Percentiles rank a stretch among this genome's conserved stretches.
Conservation (phyloP, 2,329 filamentous ascomycete genomes). For the Alternaria viburni region DNA sequence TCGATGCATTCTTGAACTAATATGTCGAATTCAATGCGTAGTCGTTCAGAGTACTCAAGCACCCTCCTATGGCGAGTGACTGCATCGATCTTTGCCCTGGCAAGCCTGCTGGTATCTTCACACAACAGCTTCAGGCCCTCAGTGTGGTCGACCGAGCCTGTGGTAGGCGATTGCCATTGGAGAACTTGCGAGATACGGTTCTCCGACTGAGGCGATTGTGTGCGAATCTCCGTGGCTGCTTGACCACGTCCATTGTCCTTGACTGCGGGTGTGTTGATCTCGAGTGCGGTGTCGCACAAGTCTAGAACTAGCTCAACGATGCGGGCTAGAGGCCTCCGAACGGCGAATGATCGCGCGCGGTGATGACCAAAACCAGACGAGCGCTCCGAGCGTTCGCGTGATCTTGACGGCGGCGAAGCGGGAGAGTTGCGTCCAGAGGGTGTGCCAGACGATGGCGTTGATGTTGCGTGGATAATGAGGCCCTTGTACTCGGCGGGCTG, state of each 20-base stretch:
- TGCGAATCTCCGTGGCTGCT: conserved; percentile 77
- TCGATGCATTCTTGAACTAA: conserved; percentile 96
- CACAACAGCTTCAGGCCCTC: conserved; percentile 88
- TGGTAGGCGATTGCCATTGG: conserved; percentile 95
- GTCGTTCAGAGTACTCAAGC: conserved; percentile 93
- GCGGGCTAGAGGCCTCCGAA: conserved; percentile 84
- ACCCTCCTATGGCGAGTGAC: conserved; percentile 90
- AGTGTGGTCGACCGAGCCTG: conserved; percentile 90
- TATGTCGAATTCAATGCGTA: conserved; percentile 90
- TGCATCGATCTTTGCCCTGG: conserved; percentile 88
- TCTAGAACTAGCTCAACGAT: conserved; percentile 96
- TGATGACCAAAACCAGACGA: conserved; percentile 77
- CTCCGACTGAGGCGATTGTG: conserved; percentile 94
- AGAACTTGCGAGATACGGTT: conserved; percentile 91
- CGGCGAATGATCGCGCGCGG: conserved; percentile 85
- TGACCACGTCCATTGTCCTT: conserved; percentile 75
- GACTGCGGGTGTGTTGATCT: conserved; percentile 92
- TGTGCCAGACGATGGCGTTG: conserved; percentile 69
- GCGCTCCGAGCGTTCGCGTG: conserved; percentile 72
- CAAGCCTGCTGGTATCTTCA: conserved; percentile 83
- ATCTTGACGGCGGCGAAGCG: conserved; percentile 68
- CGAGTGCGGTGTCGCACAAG: conserved; percentile 91
- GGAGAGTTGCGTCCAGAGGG: conserved; percentile 74
- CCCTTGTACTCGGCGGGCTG: conserved; percentile 85
- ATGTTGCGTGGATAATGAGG: conserved; percentile 78